Conservation (phyloP, 192 early-diverging fungal genomes). For the Rhizophagus clarus region DNA sequence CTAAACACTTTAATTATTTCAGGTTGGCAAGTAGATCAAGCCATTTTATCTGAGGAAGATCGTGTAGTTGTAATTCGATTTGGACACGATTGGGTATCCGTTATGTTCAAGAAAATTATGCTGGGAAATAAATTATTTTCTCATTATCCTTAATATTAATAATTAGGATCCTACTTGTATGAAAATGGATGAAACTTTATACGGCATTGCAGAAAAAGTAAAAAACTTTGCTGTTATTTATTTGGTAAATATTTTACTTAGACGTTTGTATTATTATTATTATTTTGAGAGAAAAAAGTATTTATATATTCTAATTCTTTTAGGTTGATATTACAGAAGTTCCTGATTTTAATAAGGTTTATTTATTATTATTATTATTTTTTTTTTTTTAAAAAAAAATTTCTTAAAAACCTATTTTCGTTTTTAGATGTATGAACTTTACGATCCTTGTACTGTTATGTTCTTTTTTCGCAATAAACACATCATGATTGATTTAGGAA, state of each 20-base stretch:
- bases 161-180: conserved; percentile 87
- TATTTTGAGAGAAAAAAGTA: background rate
- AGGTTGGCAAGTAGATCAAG: conserved; percentile 98
- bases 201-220: conserved; percentile 89
- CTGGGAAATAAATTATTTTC: background rate
- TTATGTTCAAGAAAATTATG: background rate
- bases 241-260: conserved; percentile 51
- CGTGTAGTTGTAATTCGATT: conserved; percentile 96
- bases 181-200: conserved; percentile 97
- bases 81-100: conserved; percentile 86
- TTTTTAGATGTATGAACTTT: conserved; percentile 95
- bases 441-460: conserved; percentile 98
- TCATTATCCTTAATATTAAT: background rate
- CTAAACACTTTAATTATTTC: background rate
- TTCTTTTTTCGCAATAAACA: conserved; percentile 97
- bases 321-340: conserved; percentile 91
- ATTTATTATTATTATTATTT: background rate
- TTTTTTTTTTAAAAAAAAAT: background rate
- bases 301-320: background rate
- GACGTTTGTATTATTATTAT: background rate
- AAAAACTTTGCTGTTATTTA: conserved; percentile 99
- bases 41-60: conserved; percentile 97
- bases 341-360: conserved; percentile 82
- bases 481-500: conserved; percentile 98
- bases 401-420: conserved; percentile 36